These are phyloP conservation scores for Cercis canadensis DNA, from an alignment of 306 rosid species.

Conservation along the genomic window DNA sequence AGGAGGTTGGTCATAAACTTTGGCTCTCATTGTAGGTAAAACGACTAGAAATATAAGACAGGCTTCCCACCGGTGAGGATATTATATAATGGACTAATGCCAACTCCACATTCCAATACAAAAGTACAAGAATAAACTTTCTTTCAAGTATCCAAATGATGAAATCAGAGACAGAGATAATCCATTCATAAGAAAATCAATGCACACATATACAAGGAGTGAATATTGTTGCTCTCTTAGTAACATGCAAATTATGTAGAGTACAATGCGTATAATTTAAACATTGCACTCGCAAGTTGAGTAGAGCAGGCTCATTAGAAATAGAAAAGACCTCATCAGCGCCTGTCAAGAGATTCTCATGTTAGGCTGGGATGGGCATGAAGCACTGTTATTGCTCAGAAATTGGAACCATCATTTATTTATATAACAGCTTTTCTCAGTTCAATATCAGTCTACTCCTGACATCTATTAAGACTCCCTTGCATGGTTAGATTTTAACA, in stretches of 20 bases:
- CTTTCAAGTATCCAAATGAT: neutral
- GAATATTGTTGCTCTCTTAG: neutral
- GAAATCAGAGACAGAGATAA: neutral
- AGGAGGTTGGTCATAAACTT: constrained; percentile 30
- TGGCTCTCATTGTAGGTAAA: neutral
- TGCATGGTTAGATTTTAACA: constrained; percentile 5
- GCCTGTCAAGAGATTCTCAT: neutral
- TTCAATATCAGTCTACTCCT: constrained; percentile 17
- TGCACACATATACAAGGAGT: constrained; percentile 5
- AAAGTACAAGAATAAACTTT: constrained; percentile 1
- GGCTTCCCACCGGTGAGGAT: constrained; percentile 21
- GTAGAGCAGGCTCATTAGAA: neutral
- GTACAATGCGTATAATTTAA: neutral
- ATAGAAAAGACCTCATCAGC: constrained; percentile 3
- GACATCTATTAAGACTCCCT: constrained; percentile 7
- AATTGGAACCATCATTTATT: neutral
- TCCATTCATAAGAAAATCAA: neutral
- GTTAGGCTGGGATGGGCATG: constrained; percentile 14
- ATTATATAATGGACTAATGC: constrained; percentile 1
- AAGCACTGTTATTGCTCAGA: neutral
- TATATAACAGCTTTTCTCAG: neutral
- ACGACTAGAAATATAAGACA: constrained; percentile 4
- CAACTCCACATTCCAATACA: constrained; percentile 12
- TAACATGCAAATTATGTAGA: neutral
- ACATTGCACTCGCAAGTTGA: constrained; percentile 6